Evolutionary conservation across 345 rosid genomes (phyloP).

Genomic region (Eucalyptus urophylla): DNA sequence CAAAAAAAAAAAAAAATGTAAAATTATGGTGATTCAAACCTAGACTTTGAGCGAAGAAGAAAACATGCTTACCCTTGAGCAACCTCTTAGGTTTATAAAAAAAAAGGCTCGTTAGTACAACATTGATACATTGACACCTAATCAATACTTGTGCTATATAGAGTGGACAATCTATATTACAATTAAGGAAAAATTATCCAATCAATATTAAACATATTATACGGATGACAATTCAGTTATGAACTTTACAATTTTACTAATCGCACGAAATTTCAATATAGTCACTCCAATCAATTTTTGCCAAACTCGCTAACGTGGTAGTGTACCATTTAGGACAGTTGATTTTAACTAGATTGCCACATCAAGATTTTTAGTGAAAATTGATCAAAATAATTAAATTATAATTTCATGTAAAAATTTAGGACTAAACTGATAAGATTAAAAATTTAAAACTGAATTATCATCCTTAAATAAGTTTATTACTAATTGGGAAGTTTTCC

Average conservation of each 20-base stretch:
- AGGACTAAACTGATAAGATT: background rate
- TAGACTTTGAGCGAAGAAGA: background rate
- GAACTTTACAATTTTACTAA: no score
- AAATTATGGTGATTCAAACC: no score
- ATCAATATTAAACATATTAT: no score
- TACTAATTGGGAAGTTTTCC: background rate
- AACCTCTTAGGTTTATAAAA: background rate
- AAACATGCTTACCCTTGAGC: background rate
- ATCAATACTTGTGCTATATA: background rate
- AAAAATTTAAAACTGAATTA: background rate
- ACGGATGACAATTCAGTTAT: rapidly evolving
- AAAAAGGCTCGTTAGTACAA: background rate
- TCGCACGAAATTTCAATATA: no score
- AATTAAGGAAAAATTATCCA: background rate
- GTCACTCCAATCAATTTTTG: no score
- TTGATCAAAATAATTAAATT: no score
- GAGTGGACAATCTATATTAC: background rate
- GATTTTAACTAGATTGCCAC: background rate
- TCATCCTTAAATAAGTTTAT: background rate
- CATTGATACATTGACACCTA: background rate
- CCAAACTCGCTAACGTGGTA: background rate
- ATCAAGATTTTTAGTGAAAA: background rate
- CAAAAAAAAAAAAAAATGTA: no score
- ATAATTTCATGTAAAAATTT: no score
- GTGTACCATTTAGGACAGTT: background rate